These are phyloP conservation scores for Gymnopilus junonius DNA, from an alignment of 768 basidiomycete species.

Conservation along the genomic window DNA sequence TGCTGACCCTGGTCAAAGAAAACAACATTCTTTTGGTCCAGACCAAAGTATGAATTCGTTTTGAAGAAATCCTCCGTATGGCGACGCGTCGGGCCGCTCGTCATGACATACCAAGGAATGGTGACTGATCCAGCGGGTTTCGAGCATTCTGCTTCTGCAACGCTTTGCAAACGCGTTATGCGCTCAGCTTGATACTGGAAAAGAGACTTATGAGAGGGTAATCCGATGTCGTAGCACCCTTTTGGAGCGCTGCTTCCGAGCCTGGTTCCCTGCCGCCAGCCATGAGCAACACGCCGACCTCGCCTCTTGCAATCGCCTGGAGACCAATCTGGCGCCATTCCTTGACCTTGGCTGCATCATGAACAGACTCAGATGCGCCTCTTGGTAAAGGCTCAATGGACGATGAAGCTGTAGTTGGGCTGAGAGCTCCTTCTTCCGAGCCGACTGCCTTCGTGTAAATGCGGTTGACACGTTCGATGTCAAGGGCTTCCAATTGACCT, in stretches of 20 bases:
- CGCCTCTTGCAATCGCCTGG: conserved; percentile 75
- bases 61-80: conserved; percentile 88
- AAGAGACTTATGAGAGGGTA: conserved; percentile 91
- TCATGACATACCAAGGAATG: conserved; percentile 99
- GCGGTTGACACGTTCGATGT: conserved; percentile 91
- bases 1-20: conserved; percentile 93
- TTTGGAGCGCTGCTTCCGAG: conserved; percentile 93
- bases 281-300: conserved; percentile 96
- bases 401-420: conserved; percentile 44
- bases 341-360: conserved; percentile 54
- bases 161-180: conserved; percentile 78
- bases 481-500: conserved; percentile 76
- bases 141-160: conserved; percentile 63
- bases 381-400: conserved; percentile 83
- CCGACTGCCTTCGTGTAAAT: conserved; percentile 79
- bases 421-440: conserved; percentile 57
- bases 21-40: conserved; percentile 78
- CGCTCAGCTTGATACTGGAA: conserved; percentile 99
- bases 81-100: conserved; percentile 90
- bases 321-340: conserved; percentile 85
- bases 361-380: conserved; percentile 69
- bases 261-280: conserved; percentile 96
- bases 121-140: conserved; percentile 65
- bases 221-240: conserved; percentile 96
- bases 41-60: conserved; percentile 79